A percentile compares a stretch with the other conserved stretches of the same genome.
Conservation (phyloP, 2,329 filamentous ascomycete species). For the Thelonectria rubi region DNA sequence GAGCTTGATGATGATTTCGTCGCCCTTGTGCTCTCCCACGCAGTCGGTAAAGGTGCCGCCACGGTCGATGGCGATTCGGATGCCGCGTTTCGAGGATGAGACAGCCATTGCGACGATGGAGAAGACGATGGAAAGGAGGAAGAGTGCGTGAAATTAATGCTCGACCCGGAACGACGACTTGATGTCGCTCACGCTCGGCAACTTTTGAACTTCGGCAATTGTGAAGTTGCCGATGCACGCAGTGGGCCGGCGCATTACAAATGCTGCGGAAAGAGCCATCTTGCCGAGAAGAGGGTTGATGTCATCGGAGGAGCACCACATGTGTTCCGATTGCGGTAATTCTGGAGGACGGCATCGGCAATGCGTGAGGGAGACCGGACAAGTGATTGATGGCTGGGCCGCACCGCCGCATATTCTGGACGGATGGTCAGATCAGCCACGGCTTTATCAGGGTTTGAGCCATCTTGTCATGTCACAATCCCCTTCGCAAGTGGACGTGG, state of each 20-base stretch:
- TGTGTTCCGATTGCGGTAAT: constrained; percentile 24
- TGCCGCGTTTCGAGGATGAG: constrained; percentile 59
- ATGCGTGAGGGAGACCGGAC: no score
- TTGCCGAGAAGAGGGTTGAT: constrained; percentile 23
- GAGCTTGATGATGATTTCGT: constrained; percentile 86
- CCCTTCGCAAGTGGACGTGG: no score
- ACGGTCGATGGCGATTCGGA: constrained; percentile 80
- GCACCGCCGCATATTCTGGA: no score
- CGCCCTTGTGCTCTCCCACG: constrained; percentile 80
- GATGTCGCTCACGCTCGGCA: not conserved
- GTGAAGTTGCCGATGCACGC: constrained; percentile 7
- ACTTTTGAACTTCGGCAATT: constrained; percentile 1
- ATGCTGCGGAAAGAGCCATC: constrained; percentile 15
- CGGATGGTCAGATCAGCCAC: not conserved
- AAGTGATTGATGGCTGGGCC: no score
- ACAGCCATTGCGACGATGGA: constrained; percentile 47
- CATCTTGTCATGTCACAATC: no score
- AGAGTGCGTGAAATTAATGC: not conserved
- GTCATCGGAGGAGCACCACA: constrained; percentile 16
- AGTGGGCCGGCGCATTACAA: constrained; percentile 24
- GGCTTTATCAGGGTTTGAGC: no score
- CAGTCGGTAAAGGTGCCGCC: constrained; percentile 95
- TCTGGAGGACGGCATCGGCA: no score
- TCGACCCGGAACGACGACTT: not conserved
- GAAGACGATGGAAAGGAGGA: constrained; percentile 19